A percentile compares a stretch with the other conserved stretches of the same genome.
phyloP scores from a whole-genome alignment of 768 basidiomycete genomes.

The Pleurotus tuoliensis region DNA sequence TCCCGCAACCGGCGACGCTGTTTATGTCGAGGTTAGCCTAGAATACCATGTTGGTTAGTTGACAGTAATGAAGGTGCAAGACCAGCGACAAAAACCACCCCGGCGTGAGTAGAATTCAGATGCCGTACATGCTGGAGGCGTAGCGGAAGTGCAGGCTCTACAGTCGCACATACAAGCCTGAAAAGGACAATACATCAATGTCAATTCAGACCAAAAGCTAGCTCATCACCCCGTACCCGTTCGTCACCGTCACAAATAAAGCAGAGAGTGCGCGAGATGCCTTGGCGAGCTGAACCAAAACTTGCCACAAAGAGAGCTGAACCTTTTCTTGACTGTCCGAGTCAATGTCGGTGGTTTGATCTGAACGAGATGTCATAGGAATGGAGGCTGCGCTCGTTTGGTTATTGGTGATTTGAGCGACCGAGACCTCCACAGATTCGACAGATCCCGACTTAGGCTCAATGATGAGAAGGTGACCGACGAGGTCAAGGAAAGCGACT shows the following conservation, averaged over 20 bases:
- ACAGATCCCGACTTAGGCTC: conserved; percentile 33
- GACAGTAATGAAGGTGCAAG: conserved; percentile 48
- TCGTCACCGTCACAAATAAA: conserved; percentile 41
- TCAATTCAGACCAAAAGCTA: neutral
- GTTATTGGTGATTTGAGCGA: neutral
- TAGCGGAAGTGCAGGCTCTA: conserved; percentile 56
- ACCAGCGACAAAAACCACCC: conserved; percentile 63
- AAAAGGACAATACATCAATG: neutral
- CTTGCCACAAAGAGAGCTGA: conserved; percentile 32
- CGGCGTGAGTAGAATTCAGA: conserved; percentile 47
- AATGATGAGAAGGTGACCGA: conserved; percentile 52
- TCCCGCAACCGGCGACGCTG: conserved; percentile 61
- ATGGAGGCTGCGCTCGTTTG: neutral
- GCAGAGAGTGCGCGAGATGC: conserved; percentile 48
- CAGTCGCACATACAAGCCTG: conserved; percentile 44
- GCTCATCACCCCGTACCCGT: conserved; percentile 38
- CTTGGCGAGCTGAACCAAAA: conserved; percentile 36
- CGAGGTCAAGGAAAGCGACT: conserved; percentile 43
- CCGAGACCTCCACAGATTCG: conserved; percentile 19
- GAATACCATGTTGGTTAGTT: neutral
- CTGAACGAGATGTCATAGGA: neutral
- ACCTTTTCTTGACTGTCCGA: neutral
- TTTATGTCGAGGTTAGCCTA: conserved; percentile 7
- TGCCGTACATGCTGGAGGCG: conserved; percentile 48
- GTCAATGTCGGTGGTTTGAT: neutral